Percentiles rank a stretch among this genome's conserved stretches.
Conservation (phyloP, 2,329 filamentous ascomycete genomes). For the Colletotrichum eremochloae region DNA sequence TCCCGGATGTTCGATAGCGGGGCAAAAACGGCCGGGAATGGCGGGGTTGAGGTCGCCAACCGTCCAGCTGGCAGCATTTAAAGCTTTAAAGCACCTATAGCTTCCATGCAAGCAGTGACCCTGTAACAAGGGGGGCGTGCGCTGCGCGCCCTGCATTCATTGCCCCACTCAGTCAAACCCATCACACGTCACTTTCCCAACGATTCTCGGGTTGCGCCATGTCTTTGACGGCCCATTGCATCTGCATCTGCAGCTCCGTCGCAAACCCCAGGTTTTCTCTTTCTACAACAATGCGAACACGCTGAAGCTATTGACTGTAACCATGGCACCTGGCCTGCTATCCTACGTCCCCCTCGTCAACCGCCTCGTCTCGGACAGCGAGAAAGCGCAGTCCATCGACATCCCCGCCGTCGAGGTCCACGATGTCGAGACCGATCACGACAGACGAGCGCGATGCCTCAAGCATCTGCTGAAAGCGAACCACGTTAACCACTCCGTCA, state of each 20-base stretch:
- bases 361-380: slow-evolving; percentile 50
- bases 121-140: slow-evolving; percentile 25
- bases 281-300: slow-evolving; percentile 13
- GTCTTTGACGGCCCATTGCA: slow-evolving; percentile 14
- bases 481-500: slow-evolving; percentile 88
- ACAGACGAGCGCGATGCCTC: slow-evolving; percentile 84
- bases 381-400: slow-evolving; percentile 57
- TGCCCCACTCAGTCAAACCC: slow-evolving; percentile 37
- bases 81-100: not conserved
- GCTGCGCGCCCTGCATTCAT: slow-evolving; percentile 5
- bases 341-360: slow-evolving; percentile 59
- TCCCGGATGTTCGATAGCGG: slow-evolving; percentile 21
- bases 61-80: slow-evolving; percentile 21
- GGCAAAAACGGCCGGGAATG: slow-evolving; percentile 23
- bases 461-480: slow-evolving; percentile 94
- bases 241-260: not conserved
- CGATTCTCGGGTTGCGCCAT: slow-evolving; percentile 37
- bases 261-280: not conserved
- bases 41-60: slow-evolving; percentile 36
- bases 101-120: slow-evolving; percentile 13
- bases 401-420: slow-evolving; percentile 80
- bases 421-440: slow-evolving; percentile 82
- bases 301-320: not conserved
- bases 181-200: slow-evolving; percentile 40
- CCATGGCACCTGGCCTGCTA: slow-evolving; percentile 54